phyloP scores from a whole-genome alignment of 139 green algal genomes.

The Closterium sp. region DNA sequence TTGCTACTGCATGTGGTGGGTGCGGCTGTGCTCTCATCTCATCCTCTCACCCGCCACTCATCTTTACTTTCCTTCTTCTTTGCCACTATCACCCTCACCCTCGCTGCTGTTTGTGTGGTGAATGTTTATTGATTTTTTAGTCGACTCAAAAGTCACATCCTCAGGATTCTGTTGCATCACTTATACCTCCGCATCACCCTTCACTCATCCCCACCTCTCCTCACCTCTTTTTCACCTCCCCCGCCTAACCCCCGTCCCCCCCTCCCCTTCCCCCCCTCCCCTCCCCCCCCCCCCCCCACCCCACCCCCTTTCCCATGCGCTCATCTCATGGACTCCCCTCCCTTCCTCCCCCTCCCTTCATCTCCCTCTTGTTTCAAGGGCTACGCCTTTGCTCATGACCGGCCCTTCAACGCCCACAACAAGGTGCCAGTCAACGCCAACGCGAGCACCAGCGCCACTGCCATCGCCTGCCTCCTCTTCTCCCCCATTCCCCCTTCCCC shows the following conservation, averaged over 20 bases:
- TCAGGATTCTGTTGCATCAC: no score
- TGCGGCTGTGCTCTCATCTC: not conserved
- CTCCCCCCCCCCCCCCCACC: not conserved
- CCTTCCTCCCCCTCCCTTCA: not conserved
- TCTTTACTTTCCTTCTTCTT: not conserved
- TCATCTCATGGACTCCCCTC: no score
- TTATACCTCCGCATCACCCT: no score
- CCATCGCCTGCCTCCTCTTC: not conserved
- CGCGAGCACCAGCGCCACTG: not conserved
- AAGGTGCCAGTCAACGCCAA: slow-evolving; percentile 3
- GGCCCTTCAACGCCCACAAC: not conserved
- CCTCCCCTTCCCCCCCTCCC: not conserved
- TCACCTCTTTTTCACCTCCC: no score
- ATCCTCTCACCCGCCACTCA: not conserved
- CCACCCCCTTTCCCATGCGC: no score
- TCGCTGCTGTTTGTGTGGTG: not conserved
- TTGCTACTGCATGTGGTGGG: no score
- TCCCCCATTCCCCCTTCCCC: not conserved
- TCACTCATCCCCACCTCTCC: no score
- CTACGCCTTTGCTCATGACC: slow-evolving; percentile 15
- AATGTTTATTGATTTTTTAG: not conserved
- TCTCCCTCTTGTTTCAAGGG: not conserved
- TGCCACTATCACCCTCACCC: not conserved
- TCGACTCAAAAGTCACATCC: no score
- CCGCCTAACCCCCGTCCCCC: not conserved